These are phyloP conservation scores for Leccinum obscurum DNA, from an alignment of 768 basidiomycete species.

Conservation along the genomic window DNA sequence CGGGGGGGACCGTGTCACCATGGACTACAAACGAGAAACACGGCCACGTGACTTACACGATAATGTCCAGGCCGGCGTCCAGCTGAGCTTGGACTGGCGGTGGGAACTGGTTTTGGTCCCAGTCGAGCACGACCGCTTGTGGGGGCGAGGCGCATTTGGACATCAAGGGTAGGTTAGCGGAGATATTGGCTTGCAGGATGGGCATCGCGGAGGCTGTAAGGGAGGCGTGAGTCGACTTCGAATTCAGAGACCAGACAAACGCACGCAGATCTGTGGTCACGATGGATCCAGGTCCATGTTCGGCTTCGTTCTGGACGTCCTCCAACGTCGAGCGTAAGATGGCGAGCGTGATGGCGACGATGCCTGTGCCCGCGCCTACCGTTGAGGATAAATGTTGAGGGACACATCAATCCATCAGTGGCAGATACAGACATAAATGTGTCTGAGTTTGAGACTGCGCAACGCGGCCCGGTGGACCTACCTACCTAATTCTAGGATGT, in stretches of 20 bases:
- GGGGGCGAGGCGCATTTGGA: slow-evolving; percentile 25
- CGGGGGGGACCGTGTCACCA: neutral
- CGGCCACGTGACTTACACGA: slow-evolving; percentile 54
- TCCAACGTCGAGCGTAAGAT: slow-evolving; percentile 46
- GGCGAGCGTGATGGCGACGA: slow-evolving; percentile 69
- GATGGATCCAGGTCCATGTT: slow-evolving; percentile 36
- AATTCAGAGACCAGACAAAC: slow-evolving; percentile 21
- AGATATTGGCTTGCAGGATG: slow-evolving; percentile 71
- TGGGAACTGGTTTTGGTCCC: slow-evolving; percentile 65
- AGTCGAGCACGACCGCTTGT: slow-evolving; percentile 57
- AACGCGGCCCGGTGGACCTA: neutral
- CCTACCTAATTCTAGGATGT: slow-evolving; percentile 72
- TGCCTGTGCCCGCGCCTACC: slow-evolving; percentile 81
- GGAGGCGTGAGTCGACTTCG: neutral
- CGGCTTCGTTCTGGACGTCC: neutral
- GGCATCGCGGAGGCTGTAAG: slow-evolving; percentile 75
- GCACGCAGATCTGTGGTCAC: slow-evolving; percentile 74
- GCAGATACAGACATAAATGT: neutral
- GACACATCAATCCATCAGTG: neutral
- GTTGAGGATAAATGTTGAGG: neutral
- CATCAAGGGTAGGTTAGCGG: slow-evolving; percentile 41
- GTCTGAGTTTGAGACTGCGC: neutral
- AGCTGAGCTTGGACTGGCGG: slow-evolving; percentile 42
- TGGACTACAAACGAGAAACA: neutral
- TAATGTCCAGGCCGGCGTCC: slow-evolving; percentile 51